These are phyloP conservation scores for Botrytis cinerea DNA, from an alignment of 2,329 filamentous ascomycete species.

Conservation along the genomic window DNA sequence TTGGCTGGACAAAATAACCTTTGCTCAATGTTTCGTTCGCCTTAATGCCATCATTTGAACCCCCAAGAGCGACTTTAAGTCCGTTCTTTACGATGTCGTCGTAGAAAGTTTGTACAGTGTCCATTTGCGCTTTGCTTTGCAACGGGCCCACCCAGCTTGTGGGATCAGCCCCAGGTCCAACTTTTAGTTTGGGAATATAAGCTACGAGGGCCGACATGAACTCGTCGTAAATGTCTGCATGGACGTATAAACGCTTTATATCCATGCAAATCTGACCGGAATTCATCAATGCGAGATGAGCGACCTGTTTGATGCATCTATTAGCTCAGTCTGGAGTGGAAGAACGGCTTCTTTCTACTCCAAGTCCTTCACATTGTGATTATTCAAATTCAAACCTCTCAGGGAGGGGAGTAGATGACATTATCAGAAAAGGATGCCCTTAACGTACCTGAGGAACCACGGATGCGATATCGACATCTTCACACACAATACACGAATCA, in stretches of 20 bases:
- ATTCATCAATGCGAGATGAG: slow-evolving; percentile 51
- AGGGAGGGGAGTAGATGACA: background rate
- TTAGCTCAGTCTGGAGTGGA: background rate
- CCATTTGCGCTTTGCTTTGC: slow-evolving; percentile 61
- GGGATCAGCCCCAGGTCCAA: slow-evolving; percentile 39
- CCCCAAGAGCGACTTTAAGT: slow-evolving; percentile 51
- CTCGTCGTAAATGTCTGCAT: slow-evolving; percentile 57
- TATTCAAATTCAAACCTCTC: no score
- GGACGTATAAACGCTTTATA: slow-evolving; percentile 61
- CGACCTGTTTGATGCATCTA: slow-evolving; percentile 40
- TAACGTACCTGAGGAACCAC: slow-evolving; percentile 41
- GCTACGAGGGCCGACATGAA: slow-evolving; percentile 49
- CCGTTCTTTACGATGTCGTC: slow-evolving; percentile 55
- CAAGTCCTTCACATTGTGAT: no score
- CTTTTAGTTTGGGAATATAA: slow-evolving; percentile 48
- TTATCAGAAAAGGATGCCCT: background rate
- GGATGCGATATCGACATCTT: slow-evolving; percentile 51
- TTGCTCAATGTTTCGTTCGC: background rate
- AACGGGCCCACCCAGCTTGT: slow-evolving; percentile 54
- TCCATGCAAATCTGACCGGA: slow-evolving; percentile 54
- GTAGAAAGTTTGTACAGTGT: slow-evolving; percentile 57
- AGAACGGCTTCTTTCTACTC: background rate
- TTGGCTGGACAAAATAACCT: slow-evolving; percentile 60
- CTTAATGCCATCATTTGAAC: slow-evolving; percentile 8
- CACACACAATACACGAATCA: slow-evolving; percentile 54